Evolutionary conservation across 1,284 basidiomycete genomes (phyloP).

Genomic region (Cutaneotrichosporon spelunceum): DNA sequence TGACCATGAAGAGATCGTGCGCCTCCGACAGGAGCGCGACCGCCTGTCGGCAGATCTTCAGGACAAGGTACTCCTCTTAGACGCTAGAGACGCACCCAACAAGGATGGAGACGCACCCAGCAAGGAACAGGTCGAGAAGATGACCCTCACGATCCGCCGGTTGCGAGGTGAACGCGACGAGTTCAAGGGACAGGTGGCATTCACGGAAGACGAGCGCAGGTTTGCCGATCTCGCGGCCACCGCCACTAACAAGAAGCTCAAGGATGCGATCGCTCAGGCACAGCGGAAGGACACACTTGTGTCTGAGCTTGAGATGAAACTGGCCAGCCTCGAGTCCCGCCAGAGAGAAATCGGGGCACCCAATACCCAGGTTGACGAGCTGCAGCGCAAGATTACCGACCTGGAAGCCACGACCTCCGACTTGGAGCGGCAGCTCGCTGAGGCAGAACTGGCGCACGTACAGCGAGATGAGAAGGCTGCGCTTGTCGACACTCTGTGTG

Average conservation of each 20-base stretch:
- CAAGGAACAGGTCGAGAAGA: constrained; percentile 6
- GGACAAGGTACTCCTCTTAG: constrained; percentile 3
- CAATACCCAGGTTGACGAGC: neutral
- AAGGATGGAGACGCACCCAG: neutral
- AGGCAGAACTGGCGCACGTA: neutral
- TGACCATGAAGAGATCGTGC: neutral
- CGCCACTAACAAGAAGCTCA: constrained; percentile 2
- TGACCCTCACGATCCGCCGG: constrained; percentile 20
- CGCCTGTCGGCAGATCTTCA: constrained; percentile 23
- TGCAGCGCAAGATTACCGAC: neutral
- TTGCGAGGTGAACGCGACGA: constrained; percentile 23
- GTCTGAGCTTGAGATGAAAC: neutral
- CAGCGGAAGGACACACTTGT: neutral
- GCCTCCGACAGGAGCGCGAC: constrained; percentile 12
- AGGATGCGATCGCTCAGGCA: neutral
- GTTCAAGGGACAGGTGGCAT: constrained; percentile 12
- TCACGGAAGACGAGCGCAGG: constrained; percentile 13
- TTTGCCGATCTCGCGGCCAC: constrained; percentile 9
- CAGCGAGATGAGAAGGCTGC: neutral
- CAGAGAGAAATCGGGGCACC: neutral
- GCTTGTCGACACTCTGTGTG: neutral
- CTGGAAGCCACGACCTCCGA: neutral
- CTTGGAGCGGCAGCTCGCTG: neutral
- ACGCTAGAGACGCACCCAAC: neutral
- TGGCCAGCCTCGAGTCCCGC: neutral